phyloP scores from a whole-genome alignment of 2,329 filamentous ascomycete species.

The Cephalotrichum gorgonifer region DNA sequence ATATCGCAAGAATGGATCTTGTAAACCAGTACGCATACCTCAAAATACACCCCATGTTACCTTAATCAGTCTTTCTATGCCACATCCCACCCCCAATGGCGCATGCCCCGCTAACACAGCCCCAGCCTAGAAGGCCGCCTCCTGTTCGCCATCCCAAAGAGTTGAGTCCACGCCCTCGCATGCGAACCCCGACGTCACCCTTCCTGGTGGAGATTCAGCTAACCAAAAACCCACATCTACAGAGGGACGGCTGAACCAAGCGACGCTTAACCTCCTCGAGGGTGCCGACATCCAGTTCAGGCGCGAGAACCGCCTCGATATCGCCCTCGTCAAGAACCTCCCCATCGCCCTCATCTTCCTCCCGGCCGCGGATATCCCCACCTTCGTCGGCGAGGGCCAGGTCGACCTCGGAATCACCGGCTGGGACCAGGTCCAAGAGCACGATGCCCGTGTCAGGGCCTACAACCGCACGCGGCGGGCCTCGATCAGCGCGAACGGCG shows the following conservation, averaged over 20 bases:
- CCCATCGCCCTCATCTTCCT: slow-evolving; percentile 94
- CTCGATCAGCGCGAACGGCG: slow-evolving; percentile 26
- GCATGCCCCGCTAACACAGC: slow-evolving; percentile 1
- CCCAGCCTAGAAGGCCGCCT: slow-evolving; percentile 79
- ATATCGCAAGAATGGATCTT: slow-evolving; percentile 32
- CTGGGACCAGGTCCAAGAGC: slow-evolving; percentile 82
- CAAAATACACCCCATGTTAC: background rate
- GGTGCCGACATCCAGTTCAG: slow-evolving; percentile 96
- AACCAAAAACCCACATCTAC: slow-evolving; percentile 8
- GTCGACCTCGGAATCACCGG: slow-evolving; percentile 94
- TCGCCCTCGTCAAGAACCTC: slow-evolving; percentile 94
- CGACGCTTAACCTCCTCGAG: slow-evolving; percentile 79
- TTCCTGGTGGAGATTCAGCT: too few species aligned
- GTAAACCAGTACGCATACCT: slow-evolving; percentile 35
- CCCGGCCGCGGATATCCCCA: slow-evolving; percentile 92
- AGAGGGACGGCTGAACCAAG: slow-evolving; percentile 91
- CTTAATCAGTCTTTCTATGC: too few species aligned
- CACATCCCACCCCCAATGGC: background rate
- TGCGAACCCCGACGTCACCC: too few species aligned
- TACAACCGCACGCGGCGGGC: slow-evolving; percentile 36
- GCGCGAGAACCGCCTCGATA: slow-evolving; percentile 89
- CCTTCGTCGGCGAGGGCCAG: slow-evolving; percentile 88
- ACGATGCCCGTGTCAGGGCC: slow-evolving; percentile 55
- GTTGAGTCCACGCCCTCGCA: slow-evolving; percentile 49
- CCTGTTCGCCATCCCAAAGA: slow-evolving; percentile 97